Evolutionary conservation across 352 stramenopile genomes (phyloP), one percentile per base, ranked within the genome.

Genomic region (Phytophthora ramorum): DNA sequence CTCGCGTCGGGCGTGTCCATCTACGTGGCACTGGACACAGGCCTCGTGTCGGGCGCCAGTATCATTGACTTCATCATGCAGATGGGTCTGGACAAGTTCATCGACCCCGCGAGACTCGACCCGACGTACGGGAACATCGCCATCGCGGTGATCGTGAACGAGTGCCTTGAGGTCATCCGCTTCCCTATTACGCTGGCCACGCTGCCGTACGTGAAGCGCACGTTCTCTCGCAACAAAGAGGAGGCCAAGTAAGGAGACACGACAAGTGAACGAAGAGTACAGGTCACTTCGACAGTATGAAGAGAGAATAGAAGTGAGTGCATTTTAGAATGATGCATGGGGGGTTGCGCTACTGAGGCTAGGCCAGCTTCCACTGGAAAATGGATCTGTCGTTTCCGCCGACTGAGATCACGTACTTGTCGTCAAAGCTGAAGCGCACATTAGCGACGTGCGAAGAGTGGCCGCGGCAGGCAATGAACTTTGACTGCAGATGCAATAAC

Each of bases 151-250:
- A 78, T 96, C 17, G 71, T 95, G 49, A 97, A 97, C 78, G 90
- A 97, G 65, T 81, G 65, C 48, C 50, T 96, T 50, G 90, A 97
- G 69, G 71, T 91, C 28, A 61, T 97, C 20, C 90, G 90, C 16
- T 93, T 96, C 67, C 86, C 90, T n/a, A 78, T 97, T 44, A 85
- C 83, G 37, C 60, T 97, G 28, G 89, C 89, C 12, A 97, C 90
- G 34, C 79, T 96, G 32, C 85, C 87, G 7, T 80, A 83, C 46
- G 56, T 95, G 47, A 96, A 95, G 75, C 80, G 83, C 35, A 61
- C 75, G 43, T 87, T 96, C 45, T 78, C 73, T 3, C 77, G 75
- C 52, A 78, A 80, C 20, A 73, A 79, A 52, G 68, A 81, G 28
- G 65, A 78, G 40, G 37, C 37, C 34, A 76, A 79, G 62, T 81